Evolutionary conservation across 2,329 filamentous ascomycete genomes (phyloP).

Genomic region (Ceratocystis harringtonii): DNA sequence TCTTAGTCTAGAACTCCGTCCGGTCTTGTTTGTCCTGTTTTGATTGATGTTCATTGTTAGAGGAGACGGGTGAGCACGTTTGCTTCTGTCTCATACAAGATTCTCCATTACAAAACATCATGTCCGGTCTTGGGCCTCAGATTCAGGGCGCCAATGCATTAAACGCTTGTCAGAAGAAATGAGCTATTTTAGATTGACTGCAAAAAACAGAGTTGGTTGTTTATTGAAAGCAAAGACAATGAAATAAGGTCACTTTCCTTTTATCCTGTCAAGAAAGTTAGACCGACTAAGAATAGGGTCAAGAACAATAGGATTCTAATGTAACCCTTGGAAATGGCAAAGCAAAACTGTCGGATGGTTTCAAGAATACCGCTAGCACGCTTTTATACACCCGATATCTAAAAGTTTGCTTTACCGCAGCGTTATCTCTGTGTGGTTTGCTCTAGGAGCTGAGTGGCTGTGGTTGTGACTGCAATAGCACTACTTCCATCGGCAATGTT

Average conservation of each 20-base stretch:
- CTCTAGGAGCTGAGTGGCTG: neutral
- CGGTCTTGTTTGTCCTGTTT: neutral
- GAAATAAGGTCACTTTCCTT: too few relatives aligned
- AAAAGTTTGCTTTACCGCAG: neutral
- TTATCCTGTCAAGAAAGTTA: too few relatives aligned
- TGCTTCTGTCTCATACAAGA: neutral
- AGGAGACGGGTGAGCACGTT: neutral
- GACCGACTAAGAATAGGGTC: too few relatives aligned
- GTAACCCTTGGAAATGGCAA: neutral
- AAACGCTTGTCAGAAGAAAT: neutral
- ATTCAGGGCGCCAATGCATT: neutral
- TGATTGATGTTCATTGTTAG: neutral
- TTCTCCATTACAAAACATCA: neutral
- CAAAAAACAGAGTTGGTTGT: too few relatives aligned
- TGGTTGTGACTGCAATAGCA: neutral
- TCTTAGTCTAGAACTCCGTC: neutral
- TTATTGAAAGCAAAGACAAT: too few relatives aligned
- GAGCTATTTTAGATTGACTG: neutral
- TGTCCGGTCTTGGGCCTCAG: neutral
- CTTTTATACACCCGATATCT: neutral
- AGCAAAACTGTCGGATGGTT: neutral
- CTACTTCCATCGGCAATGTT: neutral
- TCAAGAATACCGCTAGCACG: neutral
- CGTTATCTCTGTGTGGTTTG: neutral
- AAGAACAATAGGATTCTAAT: neutral